Base-by-base conservation (phyloP, 2,329 filamentous ascomycete species). In the Stachybotrys elegans region DNA sequence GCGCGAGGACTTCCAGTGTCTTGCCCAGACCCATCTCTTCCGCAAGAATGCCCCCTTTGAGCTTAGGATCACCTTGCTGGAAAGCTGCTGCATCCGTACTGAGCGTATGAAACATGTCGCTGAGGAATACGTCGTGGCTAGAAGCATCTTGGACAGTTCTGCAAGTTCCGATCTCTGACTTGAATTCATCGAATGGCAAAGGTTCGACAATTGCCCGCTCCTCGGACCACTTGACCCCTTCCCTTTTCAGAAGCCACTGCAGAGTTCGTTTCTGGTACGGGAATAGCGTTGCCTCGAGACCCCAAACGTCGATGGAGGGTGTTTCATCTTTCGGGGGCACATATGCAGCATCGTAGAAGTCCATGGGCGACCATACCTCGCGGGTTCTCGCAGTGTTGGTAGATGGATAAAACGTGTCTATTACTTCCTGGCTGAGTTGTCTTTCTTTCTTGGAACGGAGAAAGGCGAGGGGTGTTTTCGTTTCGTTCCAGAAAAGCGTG, bases 21-120 rank as follows among this genome's bases (percentile, higher is more conserved):
- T 92, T 92, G 2, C 87, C 87, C 1, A 92, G 68, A 0, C 87
- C 87, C 87, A 92, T 92, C 61, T 92, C 87, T 57, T 92, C 87
- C 0, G 85, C 81, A 5, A 92, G 67, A 39, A 89, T 83, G 1
- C 86, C 86, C 12, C 81, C 79, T 37, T 63, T 72, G 11, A 79
- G 46, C 1, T 53, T 50, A n/a, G 59, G 57, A 42, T 77, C 65
- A 19, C 60, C 47, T 36, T 66, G 58, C 25, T 62, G 59, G 43
- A 79, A 80, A 3, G 65, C 55, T 0, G 57, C 48, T 8, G 69
- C 47, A 54, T 84, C 71, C 29, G 68, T 67, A 1, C 78, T 73
- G 5, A 82, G 68, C 13, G 79, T 63, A 21, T 83, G 79, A 42
- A 84, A 79, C 1, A 88, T 63, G 43, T 81, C 72, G 56, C 84